Base-by-base conservation (phyloP, 2,329 filamentous ascomycete genomes). In the Apiospora hydei region DNA sequence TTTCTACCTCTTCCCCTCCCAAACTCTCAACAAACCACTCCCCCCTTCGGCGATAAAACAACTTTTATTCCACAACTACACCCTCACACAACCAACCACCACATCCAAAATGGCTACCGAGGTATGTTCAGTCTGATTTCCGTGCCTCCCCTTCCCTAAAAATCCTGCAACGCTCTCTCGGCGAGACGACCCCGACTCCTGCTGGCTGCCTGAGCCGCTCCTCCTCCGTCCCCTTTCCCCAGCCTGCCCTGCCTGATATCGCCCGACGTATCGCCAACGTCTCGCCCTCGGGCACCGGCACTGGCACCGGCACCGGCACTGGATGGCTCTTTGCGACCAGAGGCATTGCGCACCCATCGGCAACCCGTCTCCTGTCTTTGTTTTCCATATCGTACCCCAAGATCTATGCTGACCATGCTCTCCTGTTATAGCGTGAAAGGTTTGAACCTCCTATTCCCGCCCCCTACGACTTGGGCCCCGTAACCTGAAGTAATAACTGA, bases 371-470 rank as follows among this genome's bases (percentile, higher is more conserved):
- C 13, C 43, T 68, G 41, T 26, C 66, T n/a, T 68, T 46, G 7
- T 3, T 38, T 30, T 67, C 21, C 66, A 26, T 18, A 18, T 26
- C 38, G 4, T 44, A 44, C 11, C 64, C 64, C 38, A 43, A 67
- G 21, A 67, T 67, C 7, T 67, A 18, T 67, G 76, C 79, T 81
- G 76, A 81, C 75, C 51, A 74, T 71, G 21, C 43, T 69, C 75
- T 80, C 71, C 78, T 75, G 77, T 77, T 82, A 74, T 83, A 92
- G 91, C 91, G 91, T 88, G 91, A 92, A 85, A 92, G 88, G 91
- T 92, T 91, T 82, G 84, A 85, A 85, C 75, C 61, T 43, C 41
- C 41, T n/a, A 49, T 8, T 68, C 66, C 41, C 66, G 34, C 57
- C 57, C 57, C 16, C n/a, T 41, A 41, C 57, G 34, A 41, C 18